Conservation (phyloP, 2,329 filamentous ascomycete species). For the Fusarium guadeloupense region DNA sequence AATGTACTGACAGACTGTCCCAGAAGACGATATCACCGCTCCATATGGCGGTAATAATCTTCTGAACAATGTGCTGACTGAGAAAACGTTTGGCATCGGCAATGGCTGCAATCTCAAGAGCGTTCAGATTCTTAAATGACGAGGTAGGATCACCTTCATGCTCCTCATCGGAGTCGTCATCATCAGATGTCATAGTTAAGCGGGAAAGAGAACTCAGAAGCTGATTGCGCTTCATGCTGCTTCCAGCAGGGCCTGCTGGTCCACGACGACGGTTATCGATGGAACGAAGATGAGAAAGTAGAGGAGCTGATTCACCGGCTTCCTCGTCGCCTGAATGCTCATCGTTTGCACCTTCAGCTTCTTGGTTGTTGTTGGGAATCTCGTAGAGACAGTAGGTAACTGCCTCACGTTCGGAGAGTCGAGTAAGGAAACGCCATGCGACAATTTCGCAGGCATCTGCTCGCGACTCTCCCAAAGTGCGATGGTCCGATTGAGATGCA, state of each 20-base stretch:
- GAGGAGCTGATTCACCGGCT: slow-evolving; percentile 58
- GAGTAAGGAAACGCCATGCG: slow-evolving; percentile 79
- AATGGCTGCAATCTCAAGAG: slow-evolving; percentile 85
- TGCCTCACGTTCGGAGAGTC: slow-evolving; percentile 75
- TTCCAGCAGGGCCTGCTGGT: slow-evolving; percentile 47
- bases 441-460: slow-evolving; percentile 82
- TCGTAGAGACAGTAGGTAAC: slow-evolving; percentile 80
- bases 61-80: slow-evolving; percentile 81
- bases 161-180: slow-evolving; percentile 46
- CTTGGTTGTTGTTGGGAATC: slow-evolving; percentile 61
- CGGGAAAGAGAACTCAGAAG: slow-evolving; percentile 65
- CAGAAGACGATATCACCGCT: slow-evolving; percentile 88
- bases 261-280: slow-evolving; percentile 33
- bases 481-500: slow-evolving; percentile 68
- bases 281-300: slow-evolving; percentile 52
- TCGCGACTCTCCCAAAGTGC: slow-evolving; percentile 72
- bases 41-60: slow-evolving; percentile 86
- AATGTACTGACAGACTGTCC: slow-evolving; percentile 77
- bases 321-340: slow-evolving; percentile 49
- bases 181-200: slow-evolving; percentile 55
- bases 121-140: slow-evolving; percentile 82
- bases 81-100: slow-evolving; percentile 86
- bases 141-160: slow-evolving; percentile 71
- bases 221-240: slow-evolving; percentile 57
- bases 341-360: slow-evolving; percentile 23